Evolutionary conservation across 768 basidiomycete genomes (phyloP).

Genomic region (Amanita inopinata): DNA sequence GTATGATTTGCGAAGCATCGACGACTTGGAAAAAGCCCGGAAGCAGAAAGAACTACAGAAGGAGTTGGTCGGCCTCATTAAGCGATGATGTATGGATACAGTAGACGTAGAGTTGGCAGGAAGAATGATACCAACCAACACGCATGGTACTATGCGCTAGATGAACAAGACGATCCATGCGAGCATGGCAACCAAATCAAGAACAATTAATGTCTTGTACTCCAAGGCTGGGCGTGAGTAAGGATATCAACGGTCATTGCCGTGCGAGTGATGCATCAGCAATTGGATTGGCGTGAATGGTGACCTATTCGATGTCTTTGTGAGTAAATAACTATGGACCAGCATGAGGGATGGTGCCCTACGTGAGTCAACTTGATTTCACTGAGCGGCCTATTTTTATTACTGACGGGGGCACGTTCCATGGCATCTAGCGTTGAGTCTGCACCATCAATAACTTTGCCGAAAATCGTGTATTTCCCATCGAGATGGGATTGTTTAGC

Average conservation of each 20-base stretch:
- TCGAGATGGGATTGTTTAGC: slow-evolving; percentile 91
- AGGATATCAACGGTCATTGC: slow-evolving; percentile 16
- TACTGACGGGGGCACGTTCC: slow-evolving; percentile 84
- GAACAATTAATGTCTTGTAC: too few relatives aligned
- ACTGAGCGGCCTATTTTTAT: slow-evolving; percentile 79
- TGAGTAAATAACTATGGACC: slow-evolving; percentile 5
- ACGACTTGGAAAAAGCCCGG: slow-evolving; percentile 75
- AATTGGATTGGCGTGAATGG: slow-evolving; percentile 92
- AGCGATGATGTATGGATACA: slow-evolving; percentile 32
- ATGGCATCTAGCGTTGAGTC: slow-evolving; percentile 91
- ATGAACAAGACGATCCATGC: too few relatives aligned
- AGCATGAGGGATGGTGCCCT: slow-evolving; percentile 20
- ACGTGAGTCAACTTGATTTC: slow-evolving; percentile 83
- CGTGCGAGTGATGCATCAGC: slow-evolving; percentile 59
- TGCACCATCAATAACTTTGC: slow-evolving; percentile 97
- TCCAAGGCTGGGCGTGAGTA: too few relatives aligned
- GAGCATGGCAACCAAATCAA: too few relatives aligned
- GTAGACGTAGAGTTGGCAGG: neutral
- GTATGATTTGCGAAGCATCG: slow-evolving; percentile 80
- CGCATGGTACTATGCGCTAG: neutral
- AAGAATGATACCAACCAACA: neutral
- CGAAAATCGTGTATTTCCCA: slow-evolving; percentile 90
- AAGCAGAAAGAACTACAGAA: slow-evolving; percentile 82
- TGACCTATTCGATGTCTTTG: slow-evolving; percentile 39
- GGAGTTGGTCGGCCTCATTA: slow-evolving; percentile 83